Evolutionary conservation across 2,329 filamentous ascomycete species (phyloP).

Genomic region (Aurifilum marmelostoma): DNA sequence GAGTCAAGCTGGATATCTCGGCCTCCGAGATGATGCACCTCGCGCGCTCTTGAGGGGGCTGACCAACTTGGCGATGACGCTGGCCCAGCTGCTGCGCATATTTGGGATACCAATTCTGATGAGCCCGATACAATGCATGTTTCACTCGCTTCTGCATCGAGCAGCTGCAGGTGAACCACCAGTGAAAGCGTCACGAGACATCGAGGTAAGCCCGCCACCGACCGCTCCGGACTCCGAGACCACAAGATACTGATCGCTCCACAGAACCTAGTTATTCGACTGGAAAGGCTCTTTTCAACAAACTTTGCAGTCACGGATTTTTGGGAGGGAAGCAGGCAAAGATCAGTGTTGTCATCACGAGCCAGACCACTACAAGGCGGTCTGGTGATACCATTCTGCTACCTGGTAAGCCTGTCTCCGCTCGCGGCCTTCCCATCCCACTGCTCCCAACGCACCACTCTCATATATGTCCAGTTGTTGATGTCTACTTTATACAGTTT

Average conservation of each 20-base stretch:
- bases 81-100: not conserved
- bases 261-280: not conserved
- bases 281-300: not conserved
- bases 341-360: not conserved
- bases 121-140: not conserved
- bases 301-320: not conserved
- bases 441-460: constrained; percentile 2
- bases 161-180: not conserved
- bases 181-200: not conserved
- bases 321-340: not conserved
- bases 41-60: not conserved
- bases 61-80: not conserved
- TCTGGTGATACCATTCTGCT: constrained; percentile 17
- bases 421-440: not conserved
- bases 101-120: not conserved
- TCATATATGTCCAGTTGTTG: constrained; percentile 14
- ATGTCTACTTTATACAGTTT: constrained; percentile 18
- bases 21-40: constrained; percentile 10
- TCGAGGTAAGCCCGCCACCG: constrained; percentile 17
- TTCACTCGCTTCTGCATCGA: too few species aligned
- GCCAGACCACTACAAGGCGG: constrained; percentile 5
- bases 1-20: constrained; percentile 13
- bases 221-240: not conserved
- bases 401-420: constrained; percentile 7
- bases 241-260: constrained; percentile 15